A percentile compares a stretch with the other conserved stretches of the same genome.
phyloP scores from a whole-genome alignment of 495 filamentous ascomycete species.

The Neurospora pannonica region DNA sequence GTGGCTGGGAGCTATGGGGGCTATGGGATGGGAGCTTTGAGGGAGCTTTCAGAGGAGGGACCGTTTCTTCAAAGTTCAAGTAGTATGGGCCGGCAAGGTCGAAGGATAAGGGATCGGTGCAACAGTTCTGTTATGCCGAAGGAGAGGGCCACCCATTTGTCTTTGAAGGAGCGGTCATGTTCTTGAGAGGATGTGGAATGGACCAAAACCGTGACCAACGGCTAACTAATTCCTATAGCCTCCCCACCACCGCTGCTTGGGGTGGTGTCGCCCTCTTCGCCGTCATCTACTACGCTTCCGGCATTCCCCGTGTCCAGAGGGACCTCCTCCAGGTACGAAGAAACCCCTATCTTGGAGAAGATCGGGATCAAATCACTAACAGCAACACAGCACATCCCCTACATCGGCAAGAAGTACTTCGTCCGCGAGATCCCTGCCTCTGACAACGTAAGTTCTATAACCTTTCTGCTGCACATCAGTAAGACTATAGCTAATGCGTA shows the following conservation, averaged over 20 bases:
- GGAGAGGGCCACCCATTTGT: neutral
- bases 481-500: slow-evolving; percentile 3
- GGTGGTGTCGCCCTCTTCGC: slow-evolving; percentile 46
- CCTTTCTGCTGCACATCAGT: neutral
- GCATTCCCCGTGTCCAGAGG: slow-evolving; percentile 43
- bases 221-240: neutral
- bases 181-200: neutral
- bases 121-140: neutral
- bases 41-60: neutral
- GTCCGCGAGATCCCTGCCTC: slow-evolving; percentile 43
- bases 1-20: neutral
- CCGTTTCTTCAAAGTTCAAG: neutral
- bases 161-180: neutral
- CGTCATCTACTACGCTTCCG: slow-evolving; percentile 51
- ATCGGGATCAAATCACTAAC: slow-evolving; percentile 8
- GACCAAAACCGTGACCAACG: neutral
- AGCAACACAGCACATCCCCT: slow-evolving; percentile 40
- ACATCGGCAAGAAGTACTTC: slow-evolving; percentile 37
- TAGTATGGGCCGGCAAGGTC: neutral
- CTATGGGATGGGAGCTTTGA: neutral
- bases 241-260: slow-evolving; percentile 22
- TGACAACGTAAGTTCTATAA: slow-evolving; percentile 41
- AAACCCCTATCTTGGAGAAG: neutral
- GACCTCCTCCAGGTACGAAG: slow-evolving; percentile 43
- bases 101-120: neutral